These are phyloP conservation scores for Diplodia corticola DNA, from an alignment of 2,329 filamentous ascomycete genomes.

Conservation along the genomic window DNA sequence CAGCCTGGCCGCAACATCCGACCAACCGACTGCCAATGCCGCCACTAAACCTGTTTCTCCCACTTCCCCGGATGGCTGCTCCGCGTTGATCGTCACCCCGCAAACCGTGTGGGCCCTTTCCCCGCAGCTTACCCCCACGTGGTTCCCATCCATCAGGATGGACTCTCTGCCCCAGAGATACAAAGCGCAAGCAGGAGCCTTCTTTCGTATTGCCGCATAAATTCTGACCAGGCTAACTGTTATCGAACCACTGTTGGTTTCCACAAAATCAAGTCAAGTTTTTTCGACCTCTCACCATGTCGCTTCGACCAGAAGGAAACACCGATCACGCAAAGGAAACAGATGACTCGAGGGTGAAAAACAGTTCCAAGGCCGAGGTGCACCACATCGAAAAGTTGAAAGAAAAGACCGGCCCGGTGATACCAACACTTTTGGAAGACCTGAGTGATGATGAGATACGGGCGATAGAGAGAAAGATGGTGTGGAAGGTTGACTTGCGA, in stretches of 20 bases:
- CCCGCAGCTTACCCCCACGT: neutral
- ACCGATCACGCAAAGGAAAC: neutral
- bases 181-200: neutral
- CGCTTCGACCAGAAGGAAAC: neutral
- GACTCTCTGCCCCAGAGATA: neutral
- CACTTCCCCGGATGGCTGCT: neutral
- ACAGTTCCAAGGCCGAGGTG: neutral
- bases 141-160: neutral
- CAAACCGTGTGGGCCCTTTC: neutral
- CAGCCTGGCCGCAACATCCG: neutral
- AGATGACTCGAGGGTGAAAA: neutral
- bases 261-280: neutral
- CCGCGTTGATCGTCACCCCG: neutral
- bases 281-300: neutral
- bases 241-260: neutral
- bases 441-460: constrained; percentile 29
- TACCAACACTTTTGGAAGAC: neutral
- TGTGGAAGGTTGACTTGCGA: constrained; percentile 27
- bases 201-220: neutral
- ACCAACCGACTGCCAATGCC: neutral
- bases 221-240: neutral
- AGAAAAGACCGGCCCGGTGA: neutral
- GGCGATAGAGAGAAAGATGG: constrained; percentile 27
- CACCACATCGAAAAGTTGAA: neutral
- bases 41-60: neutral